phyloP scores from a whole-genome alignment of 1,284 basidiomycete species.

The Moesziomyces parantarcticus region DNA sequence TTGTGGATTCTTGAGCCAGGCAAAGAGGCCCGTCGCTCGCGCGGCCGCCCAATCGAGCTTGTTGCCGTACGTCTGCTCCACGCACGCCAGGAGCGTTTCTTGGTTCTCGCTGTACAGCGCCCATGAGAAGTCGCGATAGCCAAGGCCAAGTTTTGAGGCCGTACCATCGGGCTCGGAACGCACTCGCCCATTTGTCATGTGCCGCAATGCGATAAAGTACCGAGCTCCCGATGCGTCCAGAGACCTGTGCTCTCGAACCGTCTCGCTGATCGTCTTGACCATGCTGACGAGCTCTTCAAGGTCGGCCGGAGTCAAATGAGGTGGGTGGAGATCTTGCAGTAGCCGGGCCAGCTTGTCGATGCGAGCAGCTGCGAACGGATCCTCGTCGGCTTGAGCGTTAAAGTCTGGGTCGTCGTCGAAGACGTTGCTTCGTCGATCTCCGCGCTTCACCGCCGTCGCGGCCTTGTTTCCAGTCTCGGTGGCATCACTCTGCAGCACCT shows the following conservation, averaged over 20 bases:
- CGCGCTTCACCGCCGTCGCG: background rate
- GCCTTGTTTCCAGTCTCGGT: background rate
- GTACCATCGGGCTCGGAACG: background rate
- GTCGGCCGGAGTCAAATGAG: conserved; percentile 80
- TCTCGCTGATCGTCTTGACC: conserved; percentile 87
- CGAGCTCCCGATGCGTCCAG: conserved; percentile 84
- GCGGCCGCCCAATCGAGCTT: conserved; percentile 91
- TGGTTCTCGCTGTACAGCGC: conserved; percentile 93
- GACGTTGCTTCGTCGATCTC: conserved; percentile 8
- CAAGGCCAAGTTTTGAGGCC: conserved; percentile 68
- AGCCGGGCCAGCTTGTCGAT: conserved; percentile 49
- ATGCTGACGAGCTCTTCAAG: conserved; percentile 81
- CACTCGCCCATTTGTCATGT: conserved; percentile 16
- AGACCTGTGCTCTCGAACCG: conserved; percentile 84
- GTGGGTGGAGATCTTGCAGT: conserved; percentile 75
- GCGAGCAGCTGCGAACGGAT: conserved; percentile 12
- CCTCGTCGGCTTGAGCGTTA: conserved; percentile 1
- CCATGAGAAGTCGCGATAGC: conserved; percentile 93
- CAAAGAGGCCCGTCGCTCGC: conserved; percentile 82
- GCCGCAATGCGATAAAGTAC: conserved; percentile 44
- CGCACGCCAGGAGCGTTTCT: conserved; percentile 79
- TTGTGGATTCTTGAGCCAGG: conserved; percentile 79
- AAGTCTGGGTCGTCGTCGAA: conserved; percentile 26
- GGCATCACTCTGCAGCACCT: conserved; percentile 12
- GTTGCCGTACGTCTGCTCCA: conserved; percentile 77